Percentiles rank a stretch among this genome's conserved stretches.
Conservation (phyloP, 495 filamentous ascomycete species). For the Aspergillus indologenus region DNA sequence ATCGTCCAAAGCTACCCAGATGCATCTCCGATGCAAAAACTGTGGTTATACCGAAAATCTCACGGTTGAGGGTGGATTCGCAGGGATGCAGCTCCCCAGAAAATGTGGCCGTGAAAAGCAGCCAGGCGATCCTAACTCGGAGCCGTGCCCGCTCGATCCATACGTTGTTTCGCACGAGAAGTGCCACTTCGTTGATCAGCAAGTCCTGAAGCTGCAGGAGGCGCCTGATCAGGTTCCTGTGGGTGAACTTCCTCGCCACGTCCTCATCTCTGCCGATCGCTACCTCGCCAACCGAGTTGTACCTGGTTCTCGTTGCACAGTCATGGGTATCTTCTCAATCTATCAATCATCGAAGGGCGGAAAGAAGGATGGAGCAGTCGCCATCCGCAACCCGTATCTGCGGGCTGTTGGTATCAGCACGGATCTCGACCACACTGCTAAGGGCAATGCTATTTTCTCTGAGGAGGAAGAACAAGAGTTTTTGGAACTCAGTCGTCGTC, state of each 20-base stretch:
- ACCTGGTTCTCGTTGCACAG: constrained; percentile 87
- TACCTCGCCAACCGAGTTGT: constrained; percentile 96
- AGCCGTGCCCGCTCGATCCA: constrained; percentile 86
- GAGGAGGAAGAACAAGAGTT: constrained; percentile 99
- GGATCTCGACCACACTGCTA: constrained; percentile 84
- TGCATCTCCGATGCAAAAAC: constrained; percentile 85
- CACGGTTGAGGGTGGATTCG: constrained; percentile 76
- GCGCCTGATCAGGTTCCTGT: constrained; percentile 98
- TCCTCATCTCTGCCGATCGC: constrained; percentile 89
- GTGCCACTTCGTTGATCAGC: constrained; percentile 94
- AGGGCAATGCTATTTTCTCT: constrained; percentile 80
- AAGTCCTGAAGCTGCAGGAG: constrained; percentile 97
- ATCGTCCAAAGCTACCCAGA: constrained; percentile 86
- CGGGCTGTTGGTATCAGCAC: constrained; percentile 88
- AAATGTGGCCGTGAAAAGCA: constrained; percentile 62
- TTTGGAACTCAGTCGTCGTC: constrained; percentile 82
- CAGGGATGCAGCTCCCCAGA: constrained; percentile 78
- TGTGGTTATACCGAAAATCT: constrained; percentile 74
- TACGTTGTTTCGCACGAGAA: constrained; percentile 95
- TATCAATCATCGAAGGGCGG: constrained; percentile 80
- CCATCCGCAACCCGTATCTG: constrained; percentile 95
- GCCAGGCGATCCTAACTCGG: constrained; percentile 55
- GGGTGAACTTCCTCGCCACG: constrained; percentile 91
- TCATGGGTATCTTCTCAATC: constrained; percentile 98
- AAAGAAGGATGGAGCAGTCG: constrained; percentile 82